Evolutionary conservation across 805 yeast species (phyloP), one percentile per base, ranked within the genome.

Genomic region (Cyberlindnera saturnus): DNA sequence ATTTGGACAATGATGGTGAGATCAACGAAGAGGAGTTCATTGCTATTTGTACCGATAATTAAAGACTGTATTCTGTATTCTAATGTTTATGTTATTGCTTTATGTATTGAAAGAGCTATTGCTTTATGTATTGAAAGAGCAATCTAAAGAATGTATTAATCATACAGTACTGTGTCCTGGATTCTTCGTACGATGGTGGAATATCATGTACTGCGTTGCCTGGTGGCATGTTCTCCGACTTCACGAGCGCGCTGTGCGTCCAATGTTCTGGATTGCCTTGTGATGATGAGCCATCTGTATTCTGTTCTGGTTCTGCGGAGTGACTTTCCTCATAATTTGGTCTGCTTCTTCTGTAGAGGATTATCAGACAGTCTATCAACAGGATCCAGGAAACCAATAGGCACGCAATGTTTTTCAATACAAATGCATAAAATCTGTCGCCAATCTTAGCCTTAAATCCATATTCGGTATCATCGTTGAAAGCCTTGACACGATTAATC

Each of bases 1-100:
- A 93, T 65, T 67, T 90, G 40, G 97, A 93, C 61, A 95, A 87
- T 43, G 98, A 93, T 62, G 98, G 98, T 40, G 96, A 86, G 51
- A 90, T 89, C 52, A 83, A 83, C 57, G 95, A 86, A 58, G 87
- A 86, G 49, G 97, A 90, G 65, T 89, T 90, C 59, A 86, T 88
- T 47, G 85, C 85, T 45, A 87, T 89, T 34, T 88, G 96, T 62
- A 80, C 87, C 16, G 96, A 88, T 55, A 75, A 71, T 50, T 77
- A 58, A 55, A 10, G 17, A 33, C 19, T 33, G 15, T 33, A 11
- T 6, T 33, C 19, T 33, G 19, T 16, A 15, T 33, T 15, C 19
- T 15, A 16, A 16, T 31, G 33, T n/a, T 15, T 31, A n/a, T 31
- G 33, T 31, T 31, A n/a, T 31, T n/a, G 15, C 17, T n/a, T 31